Evolutionary conservation across 345 rosid species (phyloP).

Genomic region (Cardamine chenopodiifolia): DNA sequence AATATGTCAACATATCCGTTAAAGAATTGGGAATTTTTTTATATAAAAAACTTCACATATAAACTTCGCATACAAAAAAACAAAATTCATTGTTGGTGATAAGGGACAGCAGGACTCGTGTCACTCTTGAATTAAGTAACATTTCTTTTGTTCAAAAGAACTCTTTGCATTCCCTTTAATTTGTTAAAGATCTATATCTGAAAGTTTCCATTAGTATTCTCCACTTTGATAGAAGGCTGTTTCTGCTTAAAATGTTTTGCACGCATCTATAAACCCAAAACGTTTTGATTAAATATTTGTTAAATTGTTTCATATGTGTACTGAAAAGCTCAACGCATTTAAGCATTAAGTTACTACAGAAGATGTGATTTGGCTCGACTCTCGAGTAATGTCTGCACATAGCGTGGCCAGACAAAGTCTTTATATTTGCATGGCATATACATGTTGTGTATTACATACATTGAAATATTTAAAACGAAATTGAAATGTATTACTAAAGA

Average conservation of each 20-base stretch:
- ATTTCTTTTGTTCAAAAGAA: background rate
- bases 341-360: background rate
- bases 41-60: background rate
- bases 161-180: background rate
- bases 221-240: background rate
- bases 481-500: background rate
- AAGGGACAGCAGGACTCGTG: background rate
- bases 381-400: background rate
- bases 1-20: no score
- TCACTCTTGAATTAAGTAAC: slow-evolving; percentile 15
- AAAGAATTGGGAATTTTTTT: no score
- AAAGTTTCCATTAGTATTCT: background rate
- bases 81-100: background rate
- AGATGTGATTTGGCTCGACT: background rate
- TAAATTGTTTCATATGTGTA: background rate
- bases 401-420: background rate
- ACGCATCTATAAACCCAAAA: background rate
- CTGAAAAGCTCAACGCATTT: background rate
- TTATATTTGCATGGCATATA: background rate
- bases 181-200: background rate
- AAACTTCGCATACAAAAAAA: no score
- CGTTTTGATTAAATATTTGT: background rate
- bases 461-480: background rate
- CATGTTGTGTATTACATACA: background rate
- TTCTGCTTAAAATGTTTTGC: background rate